A percentile compares a stretch with the other conserved stretches of the same genome.
phyloP scores from a whole-genome alignment of 169 alveolate species.

The Plasmodium vivax region DNA sequence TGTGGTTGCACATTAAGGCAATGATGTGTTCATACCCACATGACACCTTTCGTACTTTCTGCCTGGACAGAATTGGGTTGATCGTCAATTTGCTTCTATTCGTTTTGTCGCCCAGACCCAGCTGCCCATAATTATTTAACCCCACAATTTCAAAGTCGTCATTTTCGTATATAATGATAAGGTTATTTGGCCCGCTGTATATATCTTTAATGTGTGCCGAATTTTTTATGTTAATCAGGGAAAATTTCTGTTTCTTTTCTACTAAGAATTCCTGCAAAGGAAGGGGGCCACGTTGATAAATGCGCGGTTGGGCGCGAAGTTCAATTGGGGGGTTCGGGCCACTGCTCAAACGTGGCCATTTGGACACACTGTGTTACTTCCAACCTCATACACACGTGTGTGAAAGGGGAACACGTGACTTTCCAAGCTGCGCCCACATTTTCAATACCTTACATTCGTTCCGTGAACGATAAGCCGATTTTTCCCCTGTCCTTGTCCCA shows the following conservation, averaged over 20 bases:
- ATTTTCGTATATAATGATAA: conserved; percentile 53
- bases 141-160: conserved; percentile 68
- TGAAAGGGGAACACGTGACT: not conserved
- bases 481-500: conserved; percentile 72
- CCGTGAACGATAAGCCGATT: conserved; percentile 61
- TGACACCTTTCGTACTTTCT: conserved; percentile 83
- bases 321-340: not conserved
- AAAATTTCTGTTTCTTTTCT: conserved; percentile 41
- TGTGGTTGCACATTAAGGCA: conserved; percentile 89
- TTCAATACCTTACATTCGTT: conserved; percentile 57
- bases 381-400: not conserved
- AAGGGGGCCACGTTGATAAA: not conserved
- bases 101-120: conserved; percentile 66
- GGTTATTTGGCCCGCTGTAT: conserved; percentile 53
- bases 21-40: conserved; percentile 91
- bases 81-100: conserved; percentile 65
- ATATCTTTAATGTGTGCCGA: conserved; percentile 17
- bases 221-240: conserved; percentile 42
- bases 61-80: conserved; percentile 74
- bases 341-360: not conserved
- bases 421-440: not conserved
- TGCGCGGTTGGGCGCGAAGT: not conserved
- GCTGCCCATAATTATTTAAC: conserved; percentile 41
- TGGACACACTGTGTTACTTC: not conserved
- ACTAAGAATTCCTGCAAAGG: conserved; percentile 43